Evolutionary conservation across 371 early-diverging fungal genomes (phyloP).

Genomic region (Mortierella sp.): DNA sequence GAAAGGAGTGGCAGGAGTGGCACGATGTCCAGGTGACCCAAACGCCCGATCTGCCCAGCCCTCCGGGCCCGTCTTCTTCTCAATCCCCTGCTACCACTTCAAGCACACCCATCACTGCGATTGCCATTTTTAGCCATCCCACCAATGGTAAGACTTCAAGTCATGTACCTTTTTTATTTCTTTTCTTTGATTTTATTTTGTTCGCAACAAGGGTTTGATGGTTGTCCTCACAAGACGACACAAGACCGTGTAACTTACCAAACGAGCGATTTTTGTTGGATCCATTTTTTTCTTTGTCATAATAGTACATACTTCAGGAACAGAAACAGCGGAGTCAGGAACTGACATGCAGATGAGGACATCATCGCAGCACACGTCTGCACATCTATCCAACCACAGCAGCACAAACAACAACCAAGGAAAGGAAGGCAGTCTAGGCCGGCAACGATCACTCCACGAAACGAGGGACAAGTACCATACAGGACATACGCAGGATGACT

Average conservation of each 20-base stretch:
- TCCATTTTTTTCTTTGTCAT: not conserved
- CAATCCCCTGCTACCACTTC: not conserved
- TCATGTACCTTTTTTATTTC: not conserved
- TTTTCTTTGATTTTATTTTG: too few species aligned
- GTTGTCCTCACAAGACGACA: too few species aligned
- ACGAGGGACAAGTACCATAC: slow-evolving; percentile 4
- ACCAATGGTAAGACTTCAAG: not conserved
- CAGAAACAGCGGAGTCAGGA: slow-evolving; percentile 3
- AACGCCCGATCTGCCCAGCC: slow-evolving; percentile 8
- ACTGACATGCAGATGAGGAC: not conserved
- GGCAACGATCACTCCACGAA: slow-evolving; percentile 36
- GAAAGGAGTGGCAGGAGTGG: slow-evolving; percentile 56
- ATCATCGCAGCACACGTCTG: not conserved
- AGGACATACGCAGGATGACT: slow-evolving; percentile 3
- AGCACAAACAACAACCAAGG: not conserved
- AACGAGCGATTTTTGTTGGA: not conserved
- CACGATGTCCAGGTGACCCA: slow-evolving; percentile 50
- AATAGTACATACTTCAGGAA: slow-evolving; percentile 1
- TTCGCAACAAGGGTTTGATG: not conserved
- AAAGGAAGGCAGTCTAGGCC: slow-evolving; percentile 28
- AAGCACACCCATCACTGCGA: not conserved
- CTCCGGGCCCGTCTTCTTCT: not conserved
- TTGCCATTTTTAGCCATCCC: not conserved
- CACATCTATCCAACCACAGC: not conserved
- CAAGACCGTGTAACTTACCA: not conserved